A percentile compares a stretch with the other conserved stretches of the same genome.
phyloP scores from a whole-genome alignment of 306 rosid species.

The Prosopis cineraria region DNA sequence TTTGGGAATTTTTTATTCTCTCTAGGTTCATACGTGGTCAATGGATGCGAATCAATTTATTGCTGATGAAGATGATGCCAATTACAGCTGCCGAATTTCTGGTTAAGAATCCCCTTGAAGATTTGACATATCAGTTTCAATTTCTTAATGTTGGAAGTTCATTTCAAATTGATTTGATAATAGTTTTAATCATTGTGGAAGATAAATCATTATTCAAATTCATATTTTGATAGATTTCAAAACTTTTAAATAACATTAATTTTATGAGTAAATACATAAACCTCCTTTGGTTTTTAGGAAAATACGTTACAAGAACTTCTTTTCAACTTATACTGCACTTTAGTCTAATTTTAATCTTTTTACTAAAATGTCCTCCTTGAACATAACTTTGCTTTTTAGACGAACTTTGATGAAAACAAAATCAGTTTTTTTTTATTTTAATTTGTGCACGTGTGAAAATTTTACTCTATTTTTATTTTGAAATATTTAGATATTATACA shows the following conservation, averaged over 20 bases:
- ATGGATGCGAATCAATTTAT: constrained; percentile 81
- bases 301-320: neutral
- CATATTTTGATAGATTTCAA: neutral
- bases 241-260: neutral
- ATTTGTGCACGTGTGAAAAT: neutral
- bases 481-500: neutral
- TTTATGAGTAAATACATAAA: neutral
- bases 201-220: neutral
- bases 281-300: neutral
- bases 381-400: neutral
- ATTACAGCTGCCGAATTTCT: constrained; percentile 85
- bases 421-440: neutral
- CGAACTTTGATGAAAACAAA: neutral
- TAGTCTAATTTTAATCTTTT: neutral
- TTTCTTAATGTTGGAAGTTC: neutral
- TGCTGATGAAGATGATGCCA: constrained; percentile 87
- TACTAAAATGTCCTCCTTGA: neutral
- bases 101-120: constrained; percentile 46
- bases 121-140: constrained; percentile 11
- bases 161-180: constrained; percentile 28
- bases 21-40: constrained; percentile 80
- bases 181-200: neutral
- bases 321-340: neutral
- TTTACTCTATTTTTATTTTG: neutral
- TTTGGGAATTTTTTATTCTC: constrained; percentile 4